phyloP scores from a whole-genome alignment of 2,329 filamentous ascomycete genomes.

The Helminthosporium solani region DNA sequence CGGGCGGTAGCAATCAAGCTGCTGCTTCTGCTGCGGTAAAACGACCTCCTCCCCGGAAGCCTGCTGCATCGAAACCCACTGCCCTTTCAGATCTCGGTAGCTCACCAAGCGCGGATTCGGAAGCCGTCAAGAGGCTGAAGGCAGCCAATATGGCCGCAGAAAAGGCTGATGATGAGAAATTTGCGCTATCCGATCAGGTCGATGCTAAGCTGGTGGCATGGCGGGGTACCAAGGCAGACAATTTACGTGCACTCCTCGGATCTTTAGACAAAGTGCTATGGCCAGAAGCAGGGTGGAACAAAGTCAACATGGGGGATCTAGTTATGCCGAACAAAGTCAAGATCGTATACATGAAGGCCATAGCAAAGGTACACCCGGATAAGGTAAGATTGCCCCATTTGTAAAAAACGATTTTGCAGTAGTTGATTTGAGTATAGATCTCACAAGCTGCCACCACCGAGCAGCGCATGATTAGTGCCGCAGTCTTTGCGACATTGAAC shows the following conservation, averaged over 20 bases:
- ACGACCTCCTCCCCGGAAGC: slow-evolving; percentile 27
- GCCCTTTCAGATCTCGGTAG: slow-evolving; percentile 46
- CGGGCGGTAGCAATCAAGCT: slow-evolving; percentile 44
- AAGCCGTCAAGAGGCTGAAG: slow-evolving; percentile 79
- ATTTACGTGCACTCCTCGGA: slow-evolving; percentile 81
- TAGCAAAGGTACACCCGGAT: slow-evolving; percentile 96
- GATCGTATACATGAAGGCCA: slow-evolving; percentile 98
- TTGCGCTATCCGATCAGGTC: slow-evolving; percentile 81
- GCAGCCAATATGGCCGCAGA: slow-evolving; percentile 84
- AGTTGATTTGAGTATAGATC: slow-evolving; percentile 46
- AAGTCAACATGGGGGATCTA: slow-evolving; percentile 89
- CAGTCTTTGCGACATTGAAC: slow-evolving; percentile 65
- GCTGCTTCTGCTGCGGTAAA: slow-evolving; percentile 20
- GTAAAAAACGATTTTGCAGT: not conserved
- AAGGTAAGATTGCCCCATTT: slow-evolving; percentile 66
- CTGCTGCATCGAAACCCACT: slow-evolving; percentile 39
- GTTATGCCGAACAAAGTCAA: slow-evolving; percentile 95
- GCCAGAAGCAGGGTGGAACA: slow-evolving; percentile 94
- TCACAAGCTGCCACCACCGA: slow-evolving; percentile 65
- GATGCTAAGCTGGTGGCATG: slow-evolving; percentile 76
- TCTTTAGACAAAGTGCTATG: slow-evolving; percentile 88
- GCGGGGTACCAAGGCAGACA: slow-evolving; percentile 90
- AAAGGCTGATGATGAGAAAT: slow-evolving; percentile 86
- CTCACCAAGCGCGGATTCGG: slow-evolving; percentile 55
- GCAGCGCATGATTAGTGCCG: slow-evolving; percentile 65